These are phyloP conservation scores for Pythium sukuiense DNA, from an alignment of 352 stramenopile species.

Conservation along the genomic window DNA sequence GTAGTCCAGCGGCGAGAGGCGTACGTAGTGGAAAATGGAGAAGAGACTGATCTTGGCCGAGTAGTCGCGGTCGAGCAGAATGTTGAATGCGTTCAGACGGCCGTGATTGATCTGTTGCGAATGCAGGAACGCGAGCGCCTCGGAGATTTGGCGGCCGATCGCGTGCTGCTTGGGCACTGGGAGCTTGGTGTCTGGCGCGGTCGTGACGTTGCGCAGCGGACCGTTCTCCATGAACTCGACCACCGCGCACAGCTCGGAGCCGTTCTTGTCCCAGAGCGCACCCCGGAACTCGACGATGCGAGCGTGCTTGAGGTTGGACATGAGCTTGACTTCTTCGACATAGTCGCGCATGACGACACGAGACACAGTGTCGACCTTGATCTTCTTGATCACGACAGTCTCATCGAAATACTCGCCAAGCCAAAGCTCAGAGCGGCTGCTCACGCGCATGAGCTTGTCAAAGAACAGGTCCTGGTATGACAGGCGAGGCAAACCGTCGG, in stretches of 20 bases:
- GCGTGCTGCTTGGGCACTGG: conserved; percentile 60
- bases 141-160: conserved; percentile 69
- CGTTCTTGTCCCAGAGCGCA: conserved; percentile 72
- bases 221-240: conserved; percentile 70
- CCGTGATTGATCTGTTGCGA: conserved; percentile 74
- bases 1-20: conserved; percentile 64
- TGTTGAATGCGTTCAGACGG: conserved; percentile 74
- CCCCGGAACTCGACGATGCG: conserved; percentile 71
- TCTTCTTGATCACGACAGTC: conserved; percentile 77
- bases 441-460: conserved; percentile 72
- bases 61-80: conserved; percentile 66
- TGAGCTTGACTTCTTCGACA: conserved; percentile 80
- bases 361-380: conserved; percentile 71
- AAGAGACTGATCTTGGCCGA: conserved; percentile 79
- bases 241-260: conserved; percentile 68
- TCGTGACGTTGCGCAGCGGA: conserved; percentile 60
- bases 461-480: conserved; percentile 76
- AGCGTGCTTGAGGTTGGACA: conserved; percentile 63
- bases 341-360: conserved; percentile 69
- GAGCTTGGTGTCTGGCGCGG: conserved; percentile 36
- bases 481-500: conserved; percentile 63
- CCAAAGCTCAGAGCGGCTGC: conserved; percentile 72
- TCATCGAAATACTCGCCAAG: conserved; percentile 67
- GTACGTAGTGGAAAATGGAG: conserved; percentile 77
- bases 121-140: conserved; percentile 66